Percentiles rank a stretch among this genome's conserved stretches.
Evolutionary conservation across 106 monocot genomes (phyloP).

Genomic region (Gastrodia elata): DNA sequence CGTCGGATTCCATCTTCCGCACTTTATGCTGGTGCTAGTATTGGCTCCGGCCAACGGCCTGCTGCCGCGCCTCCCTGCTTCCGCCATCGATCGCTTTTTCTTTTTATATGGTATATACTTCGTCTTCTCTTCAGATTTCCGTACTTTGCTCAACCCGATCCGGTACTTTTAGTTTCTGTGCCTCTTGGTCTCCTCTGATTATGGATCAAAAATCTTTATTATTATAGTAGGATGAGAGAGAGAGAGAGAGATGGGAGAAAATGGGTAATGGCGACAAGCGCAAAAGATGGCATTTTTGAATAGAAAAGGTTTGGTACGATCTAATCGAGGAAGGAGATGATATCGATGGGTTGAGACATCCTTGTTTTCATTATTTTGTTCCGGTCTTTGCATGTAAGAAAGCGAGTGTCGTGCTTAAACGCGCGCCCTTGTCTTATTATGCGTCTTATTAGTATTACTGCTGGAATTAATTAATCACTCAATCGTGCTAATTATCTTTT

Average conservation of each 20-base stretch:
- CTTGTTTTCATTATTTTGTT: constrained; percentile 12
- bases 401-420: neutral
- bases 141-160: neutral
- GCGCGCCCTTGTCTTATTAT: constrained; percentile 4
- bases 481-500: too few species aligned
- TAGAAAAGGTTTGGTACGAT: neutral
- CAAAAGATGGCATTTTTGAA: constrained; percentile 5
- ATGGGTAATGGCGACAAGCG: neutral
- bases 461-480: too few species aligned
- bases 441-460: neutral
- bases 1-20: constrained; percentile 89
- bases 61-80: neutral
- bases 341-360: constrained; percentile 3
- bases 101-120: neutral
- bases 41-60: constrained; percentile 24
- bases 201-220: too few species aligned
- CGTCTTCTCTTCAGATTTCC: neutral
- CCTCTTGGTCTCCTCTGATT: too few species aligned
- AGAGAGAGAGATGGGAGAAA: neutral
- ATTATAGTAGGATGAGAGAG: neutral
- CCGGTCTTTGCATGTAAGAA: neutral
- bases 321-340: too few species aligned
- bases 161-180: neutral
- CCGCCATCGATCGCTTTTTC: neutral
- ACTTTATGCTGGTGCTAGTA: too few species aligned